Evolutionary conservation across 2,329 filamentous ascomycete genomes (phyloP), one percentile per base, ranked within the genome.

Genomic region (Aspergillus udagawae): DNA sequence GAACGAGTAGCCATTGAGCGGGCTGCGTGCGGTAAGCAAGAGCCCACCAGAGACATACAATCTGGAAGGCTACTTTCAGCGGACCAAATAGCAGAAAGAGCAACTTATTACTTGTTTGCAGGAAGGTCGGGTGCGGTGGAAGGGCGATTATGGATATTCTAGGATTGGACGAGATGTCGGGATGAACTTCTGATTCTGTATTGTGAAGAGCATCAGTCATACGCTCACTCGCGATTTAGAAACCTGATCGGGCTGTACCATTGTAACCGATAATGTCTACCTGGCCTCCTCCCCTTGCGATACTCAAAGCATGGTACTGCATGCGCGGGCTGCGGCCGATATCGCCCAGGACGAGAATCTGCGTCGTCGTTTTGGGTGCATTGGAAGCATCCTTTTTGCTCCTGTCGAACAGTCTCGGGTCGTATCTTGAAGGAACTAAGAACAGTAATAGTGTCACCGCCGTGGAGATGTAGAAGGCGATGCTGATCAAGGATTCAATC

Each of bases 241-340:
- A 23, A 38, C 12, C 45, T 27, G 32, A 38, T 32, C 8, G 4
- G 20, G 55, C 50, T 70, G 60, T 72, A 92, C 91, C 91, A 71
- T 88, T 81, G 71, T 97, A 97, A 49, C 93, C 94, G 65, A 99
- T 87, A 12, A 99, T 78, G 70, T 93, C 87, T 21, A 97, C 93
- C 35, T 82, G 82, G 6, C 86, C 88, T 25, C 91, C 91, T 69
- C 92, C 86, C 67, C 87, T 89, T 44, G 91, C 91, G 67, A 97
- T 86, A 72, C 93, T 97, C 65, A 96, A 80, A 21, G 93, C 93
- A 82, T 99, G 94, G 68, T 99, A 97, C 71, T 97, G 92, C 93
- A 99, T 99, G 56, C 94, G 91, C 51, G 94, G 94, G 71, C 93
- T 97, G 49, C 92, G 86, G 42, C 94, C 94, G 72, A 99, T 92